Conservation (phyloP, 73 alveolate genomes). For the Effrenium voratum region DNA sequence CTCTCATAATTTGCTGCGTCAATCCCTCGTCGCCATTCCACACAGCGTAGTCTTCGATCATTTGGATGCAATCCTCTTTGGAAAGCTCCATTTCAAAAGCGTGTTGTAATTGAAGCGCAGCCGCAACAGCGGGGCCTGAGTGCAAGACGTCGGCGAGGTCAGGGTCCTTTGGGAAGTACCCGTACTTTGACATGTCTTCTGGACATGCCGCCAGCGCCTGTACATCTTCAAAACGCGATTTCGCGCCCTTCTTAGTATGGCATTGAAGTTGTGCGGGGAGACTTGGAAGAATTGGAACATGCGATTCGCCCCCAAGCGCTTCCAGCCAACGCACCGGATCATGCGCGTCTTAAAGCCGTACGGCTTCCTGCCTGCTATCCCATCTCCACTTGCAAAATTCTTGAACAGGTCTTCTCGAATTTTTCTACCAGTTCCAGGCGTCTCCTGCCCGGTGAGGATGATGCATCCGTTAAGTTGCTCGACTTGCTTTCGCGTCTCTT, state of each 20-base stretch:
- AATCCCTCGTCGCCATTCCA: constrained; percentile 51
- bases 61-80: not conserved
- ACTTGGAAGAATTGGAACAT: constrained; percentile 16
- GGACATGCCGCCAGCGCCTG: not conserved
- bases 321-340: constrained; percentile 40
- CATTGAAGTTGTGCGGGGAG: not conserved
- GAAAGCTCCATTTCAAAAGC: not conserved
- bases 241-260: constrained; percentile 2
- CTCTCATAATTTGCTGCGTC: constrained; percentile 23
- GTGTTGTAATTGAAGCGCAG: constrained; percentile 17
- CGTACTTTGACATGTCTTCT: not conserved
- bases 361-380: constrained; percentile 39
- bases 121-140: not conserved
- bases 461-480: constrained; percentile 7
- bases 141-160: not conserved
- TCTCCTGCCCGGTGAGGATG: constrained; percentile 40
- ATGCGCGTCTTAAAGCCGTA: constrained; percentile 36
- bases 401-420: constrained; percentile 33
- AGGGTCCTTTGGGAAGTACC: constrained; percentile 4
- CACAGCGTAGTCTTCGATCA: constrained; percentile 25
- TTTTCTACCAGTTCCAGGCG: not conserved
- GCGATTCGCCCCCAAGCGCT: constrained; percentile 28
- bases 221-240: constrained; percentile 11
- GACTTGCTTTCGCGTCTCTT: constrained; percentile 37
- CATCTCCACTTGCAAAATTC: not conserved